phyloP scores from a whole-genome alignment of 805 yeast species.

The Cyberlindnera americana region DNA sequence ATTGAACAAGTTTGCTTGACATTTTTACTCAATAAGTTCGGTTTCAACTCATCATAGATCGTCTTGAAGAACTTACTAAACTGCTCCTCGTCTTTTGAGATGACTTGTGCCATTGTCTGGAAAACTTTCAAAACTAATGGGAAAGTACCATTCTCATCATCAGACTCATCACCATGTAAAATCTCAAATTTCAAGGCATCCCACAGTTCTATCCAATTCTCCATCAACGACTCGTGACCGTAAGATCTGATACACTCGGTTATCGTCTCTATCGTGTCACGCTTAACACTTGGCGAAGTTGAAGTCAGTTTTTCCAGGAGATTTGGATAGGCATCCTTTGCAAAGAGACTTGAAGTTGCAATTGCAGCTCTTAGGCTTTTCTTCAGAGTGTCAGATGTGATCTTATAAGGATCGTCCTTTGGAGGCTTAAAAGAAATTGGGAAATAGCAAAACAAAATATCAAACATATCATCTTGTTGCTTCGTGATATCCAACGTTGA shows the following conservation, averaged over 20 bases:
- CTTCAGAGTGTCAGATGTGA: slow-evolving; percentile 72
- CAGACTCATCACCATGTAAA: slow-evolving; percentile 69
- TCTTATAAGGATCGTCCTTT: slow-evolving; percentile 79
- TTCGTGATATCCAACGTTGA: slow-evolving; percentile 48
- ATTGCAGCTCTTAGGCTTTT: slow-evolving; percentile 56
- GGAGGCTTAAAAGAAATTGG: slow-evolving; percentile 96
- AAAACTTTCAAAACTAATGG: slow-evolving; percentile 44
- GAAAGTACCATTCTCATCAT: slow-evolving; percentile 37
- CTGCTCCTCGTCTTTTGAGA: slow-evolving; percentile 30
- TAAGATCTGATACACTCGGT: slow-evolving; percentile 52
- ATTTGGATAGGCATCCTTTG: slow-evolving; percentile 71
- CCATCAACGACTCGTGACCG: slow-evolving; percentile 43
- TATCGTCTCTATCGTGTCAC: slow-evolving; percentile 69
- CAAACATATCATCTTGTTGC: slow-evolving; percentile 71
- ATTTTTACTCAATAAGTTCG: slow-evolving; percentile 49
- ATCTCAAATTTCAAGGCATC: slow-evolving; percentile 85
- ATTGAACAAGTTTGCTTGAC: slow-evolving; percentile 62
- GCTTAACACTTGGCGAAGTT: slow-evolving; percentile 66
- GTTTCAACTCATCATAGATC: slow-evolving; percentile 48
- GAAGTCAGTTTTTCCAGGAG: slow-evolving; percentile 77
- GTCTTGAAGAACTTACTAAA: slow-evolving; percentile 39
- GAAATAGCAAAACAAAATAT: slow-evolving; percentile 88
- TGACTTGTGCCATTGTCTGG: slow-evolving; percentile 38
- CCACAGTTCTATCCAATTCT: slow-evolving; percentile 76
- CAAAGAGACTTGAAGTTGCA: slow-evolving; percentile 57